Evolutionary conservation across 257 asterid species (phyloP), one percentile per base, ranked within the genome.

Genomic region (Nicotiana noctiflora): DNA sequence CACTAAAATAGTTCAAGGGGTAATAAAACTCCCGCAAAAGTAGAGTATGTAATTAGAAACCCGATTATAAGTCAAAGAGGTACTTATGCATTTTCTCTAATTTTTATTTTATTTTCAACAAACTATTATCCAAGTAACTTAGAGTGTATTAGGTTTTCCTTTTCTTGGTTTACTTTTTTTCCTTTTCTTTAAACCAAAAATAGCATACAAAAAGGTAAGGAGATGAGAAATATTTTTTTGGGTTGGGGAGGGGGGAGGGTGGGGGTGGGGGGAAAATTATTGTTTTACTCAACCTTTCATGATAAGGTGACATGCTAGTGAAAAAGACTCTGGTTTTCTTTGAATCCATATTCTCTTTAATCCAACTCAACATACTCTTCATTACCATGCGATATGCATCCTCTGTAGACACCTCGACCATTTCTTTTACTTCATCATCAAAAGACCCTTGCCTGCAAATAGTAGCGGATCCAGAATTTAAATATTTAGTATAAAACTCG

Each of bases 281-380:
- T 29, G 6, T 29, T 65, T 59, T 34, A 29, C 82, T 79, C 9
- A 79, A 40, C 82, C 10, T 49, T 51, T 40, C 11, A 64, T 79
- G 82, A 17, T 40, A 9, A 3, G 82, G 82, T 46, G 82, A 79
- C 62, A 79, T 79, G 53, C 77, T 68, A 49, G 77, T 79, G 64
- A 79, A 79, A 21, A 79, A 79, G 2, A 64, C 65, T 25, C 82
- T 27, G 5, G 82, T 79, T 49, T 51, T 29, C 8, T 51, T 63
- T 64, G 53, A 34, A 79, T 79, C 40, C 52, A 64, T 63, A 49
- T 79, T 64, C 65, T 13, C 19, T 34, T 79, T 46, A 19, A 79
- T 29, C 82, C 82, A 79, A 29, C 61, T 17, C 77, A 79, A 18
- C 82, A 79, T 64, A 63, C 65, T 79, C 77, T 64, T 55, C 63